Evolutionary conservation across 73 alveolate species (phyloP), one percentile per base, ranked within the genome.

Genomic region (Paraurostyla sp.): DNA sequence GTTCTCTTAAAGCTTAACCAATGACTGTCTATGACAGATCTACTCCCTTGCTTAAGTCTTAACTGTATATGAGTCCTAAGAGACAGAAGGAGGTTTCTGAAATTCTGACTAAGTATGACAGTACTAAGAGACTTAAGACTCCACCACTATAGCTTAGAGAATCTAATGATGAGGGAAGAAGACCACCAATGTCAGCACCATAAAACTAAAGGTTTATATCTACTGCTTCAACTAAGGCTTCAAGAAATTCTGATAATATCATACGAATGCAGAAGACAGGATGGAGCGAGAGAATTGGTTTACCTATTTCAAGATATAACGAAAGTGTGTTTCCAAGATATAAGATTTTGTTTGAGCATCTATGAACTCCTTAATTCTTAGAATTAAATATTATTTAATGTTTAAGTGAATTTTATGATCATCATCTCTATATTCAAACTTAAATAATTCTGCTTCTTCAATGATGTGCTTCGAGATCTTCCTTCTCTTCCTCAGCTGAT

Each of bases 281-380:
- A 25, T 73, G 86, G 86, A 73, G 71, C 33, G 86, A 73, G 27
- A 73, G 86, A 73, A 73, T 73, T 48, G 86, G 86, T 27, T 32
- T 73, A 6, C 86, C 86, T 3, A 73, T 73, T 9, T 73, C 86
- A 16, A 73, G 49, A 6, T 73, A 73, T 30, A 73, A 73, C 46
- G 71, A 73, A 30, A 46, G 38, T 6, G 86, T 73, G 6, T 73
- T 73, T 38, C 86, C 86, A 4, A 40, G 71, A 73, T 73, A 73
- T 38, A 73, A 73, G 38, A 73, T 73, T 45, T 45, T 73, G 40
- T 73, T 73, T 46, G 86, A 73, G 2, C 65, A 73, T 49, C 51
- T 73, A 15, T 73, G 86, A 62, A 68, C 13, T n/a, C n/a, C n/a
- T n/a, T n/a, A n/a, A n/a, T n/a, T n/a, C n/a, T n/a, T n/a, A n/a